Conservation (phyloP, 2,329 filamentous ascomycete species). For the Trichoderma koningiopsis region DNA sequence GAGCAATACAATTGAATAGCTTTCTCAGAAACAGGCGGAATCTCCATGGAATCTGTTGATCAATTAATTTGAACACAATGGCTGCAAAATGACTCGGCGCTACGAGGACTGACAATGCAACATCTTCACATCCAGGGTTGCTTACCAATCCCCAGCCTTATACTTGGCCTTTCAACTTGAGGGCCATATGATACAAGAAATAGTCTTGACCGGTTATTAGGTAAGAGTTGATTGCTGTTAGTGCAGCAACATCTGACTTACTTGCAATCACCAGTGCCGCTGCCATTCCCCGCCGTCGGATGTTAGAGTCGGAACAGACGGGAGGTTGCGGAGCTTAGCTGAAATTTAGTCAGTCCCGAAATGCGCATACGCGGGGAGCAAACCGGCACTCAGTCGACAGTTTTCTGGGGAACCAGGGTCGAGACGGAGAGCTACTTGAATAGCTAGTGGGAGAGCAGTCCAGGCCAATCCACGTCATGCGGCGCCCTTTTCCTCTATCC, state of each 20-base stretch:
- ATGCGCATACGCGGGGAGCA: slow-evolving; percentile 13
- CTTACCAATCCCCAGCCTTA: neutral
- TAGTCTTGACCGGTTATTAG: neutral
- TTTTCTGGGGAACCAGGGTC: slow-evolving; percentile 8
- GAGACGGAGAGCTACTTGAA: neutral
- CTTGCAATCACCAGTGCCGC: neutral
- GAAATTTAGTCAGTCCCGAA: neutral
- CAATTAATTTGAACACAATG: neutral
- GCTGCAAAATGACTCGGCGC: neutral
- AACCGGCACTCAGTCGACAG: neutral
- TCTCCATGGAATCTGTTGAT: neutral
- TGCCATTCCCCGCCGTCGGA: neutral
- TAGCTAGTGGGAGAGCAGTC: neutral
- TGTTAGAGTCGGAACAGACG: slow-evolving; percentile 1
- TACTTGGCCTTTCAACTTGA: neutral
- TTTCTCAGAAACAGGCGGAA: neutral
- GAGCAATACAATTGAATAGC: neutral
- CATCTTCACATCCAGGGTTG: neutral
- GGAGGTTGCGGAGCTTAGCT: slow-evolving; percentile 12
- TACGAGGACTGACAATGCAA: neutral
- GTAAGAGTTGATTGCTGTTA: neutral
- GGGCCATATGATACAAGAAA: neutral
- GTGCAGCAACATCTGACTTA: neutral
- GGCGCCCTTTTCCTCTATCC: neutral
- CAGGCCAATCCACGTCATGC: neutral